Evolutionary conservation across 1,284 basidiomycete species (phyloP), one percentile per base, ranked within the genome.

Genomic region (Austropuccinia psidii): DNA sequence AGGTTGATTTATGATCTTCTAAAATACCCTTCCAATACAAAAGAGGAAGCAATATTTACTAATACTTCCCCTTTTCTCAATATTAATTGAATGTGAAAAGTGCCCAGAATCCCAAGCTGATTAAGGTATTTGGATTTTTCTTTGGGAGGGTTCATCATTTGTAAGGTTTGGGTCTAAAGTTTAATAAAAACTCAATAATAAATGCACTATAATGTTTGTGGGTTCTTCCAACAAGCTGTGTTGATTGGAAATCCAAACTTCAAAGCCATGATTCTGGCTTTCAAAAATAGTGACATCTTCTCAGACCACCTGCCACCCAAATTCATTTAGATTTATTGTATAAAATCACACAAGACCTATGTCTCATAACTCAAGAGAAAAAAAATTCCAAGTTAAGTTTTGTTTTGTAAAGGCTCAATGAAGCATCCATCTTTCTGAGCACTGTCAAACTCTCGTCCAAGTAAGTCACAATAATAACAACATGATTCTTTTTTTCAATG

Each of bases 231-330:
- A 81, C 7, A 97, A 84, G 1, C 88, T 87, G 47, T 89, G 86
- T 80, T 98, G 95, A 78, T 98, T 99, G 79, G 95, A 93, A 11
- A 89, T 98, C 79, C 98, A 95, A 1, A 98, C 93, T 82, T 99
- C 96, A 41, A 98, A 83, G 77, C 96, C 96, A 66, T 94, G 87
- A 79, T 96, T 95, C 81, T 98, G 96, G 2, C 90, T 90, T 82
- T 98, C 96, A 78, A 99, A 98, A 79, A 88, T 94, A 9, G 86
- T 87, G 74, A 99, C 98, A 80, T 99, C 96, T 72, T 99, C 93
- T 67, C 86, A 87, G 54, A 95, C 93, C 73, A 90, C 89, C 93
- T 96, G 78, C 8, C 29, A 41, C 19, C 13, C n/a, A 37, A 27
- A 49, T 43, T 37, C 19, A 31, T 21, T 21, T 17, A 8, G 4